These are phyloP conservation scores for Curvularia lunata DNA, from an alignment of 2,329 filamentous ascomycete genomes.

Conservation along the genomic window DNA sequence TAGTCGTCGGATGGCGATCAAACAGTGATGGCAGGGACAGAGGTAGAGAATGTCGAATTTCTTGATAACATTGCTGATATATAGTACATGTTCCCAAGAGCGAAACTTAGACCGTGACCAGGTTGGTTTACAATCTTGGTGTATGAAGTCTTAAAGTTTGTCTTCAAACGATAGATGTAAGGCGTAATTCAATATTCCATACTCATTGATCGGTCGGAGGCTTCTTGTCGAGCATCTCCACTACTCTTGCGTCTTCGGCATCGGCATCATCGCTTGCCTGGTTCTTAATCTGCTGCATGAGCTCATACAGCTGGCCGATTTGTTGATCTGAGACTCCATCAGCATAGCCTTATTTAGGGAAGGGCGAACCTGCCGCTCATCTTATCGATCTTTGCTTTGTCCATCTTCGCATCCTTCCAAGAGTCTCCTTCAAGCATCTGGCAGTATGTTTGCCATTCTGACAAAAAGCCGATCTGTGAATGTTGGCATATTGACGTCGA, in stretches of 20 bases:
- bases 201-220: slow-evolving; percentile 38
- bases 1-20: slow-evolving; percentile 1
- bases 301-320: slow-evolving; percentile 88
- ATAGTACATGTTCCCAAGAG: slow-evolving; percentile 21
- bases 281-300: slow-evolving; percentile 81
- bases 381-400: slow-evolving; percentile 82
- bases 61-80: slow-evolving; percentile 24
- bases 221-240: slow-evolving; percentile 43
- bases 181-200: slow-evolving; percentile 13
- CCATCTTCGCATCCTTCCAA: slow-evolving; percentile 86
- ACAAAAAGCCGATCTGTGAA: slow-evolving; percentile 87
- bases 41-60: slow-evolving; percentile 11
- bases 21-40: slow-evolving; percentile 3
- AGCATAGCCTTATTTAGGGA: slow-evolving; percentile 3
- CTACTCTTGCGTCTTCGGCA: slow-evolving; percentile 23
- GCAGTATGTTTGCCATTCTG: slow-evolving; percentile 95
- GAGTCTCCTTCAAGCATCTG: slow-evolving; percentile 87
- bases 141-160: slow-evolving; percentile 27
- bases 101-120: slow-evolving; percentile 17
- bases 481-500: slow-evolving; percentile 12
- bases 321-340: slow-evolving; percentile 73
- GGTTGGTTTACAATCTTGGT: slow-evolving; percentile 9
- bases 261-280: slow-evolving; percentile 58
- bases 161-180: slow-evolving; percentile 6
- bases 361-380: slow-evolving; percentile 78